phyloP scores from a whole-genome alignment of 768 basidiomycete genomes.

The Hebeloma cylindrosporum region DNA sequence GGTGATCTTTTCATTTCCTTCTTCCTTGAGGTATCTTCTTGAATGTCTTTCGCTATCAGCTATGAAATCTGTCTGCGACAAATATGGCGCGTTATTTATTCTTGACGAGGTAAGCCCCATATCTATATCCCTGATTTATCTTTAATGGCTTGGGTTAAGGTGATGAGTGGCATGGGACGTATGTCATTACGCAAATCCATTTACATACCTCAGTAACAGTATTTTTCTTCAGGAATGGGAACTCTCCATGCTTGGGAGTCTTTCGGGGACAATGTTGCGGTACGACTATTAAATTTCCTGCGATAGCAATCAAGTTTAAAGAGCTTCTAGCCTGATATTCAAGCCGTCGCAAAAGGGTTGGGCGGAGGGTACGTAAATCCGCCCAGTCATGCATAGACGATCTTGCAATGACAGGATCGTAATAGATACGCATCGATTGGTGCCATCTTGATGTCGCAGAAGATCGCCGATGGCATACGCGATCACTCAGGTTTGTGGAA shows the following conservation, averaged over 20 bases:
- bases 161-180: constrained; percentile 93
- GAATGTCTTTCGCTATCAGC: constrained; percentile 31
- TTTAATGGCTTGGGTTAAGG: constrained; percentile 70
- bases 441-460: constrained; percentile 73
- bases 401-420: not conserved
- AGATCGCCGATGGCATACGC: constrained; percentile 67
- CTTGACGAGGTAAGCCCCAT: constrained; percentile 80
- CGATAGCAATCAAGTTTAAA: constrained; percentile 1
- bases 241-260: constrained; percentile 86
- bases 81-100: constrained; percentile 76
- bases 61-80: constrained; percentile 81
- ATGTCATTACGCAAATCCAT: constrained; percentile 29
- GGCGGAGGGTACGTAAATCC: constrained; percentile 73
- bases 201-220: not conserved
- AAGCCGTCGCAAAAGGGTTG: constrained; percentile 87
- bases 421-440: constrained; percentile 78
- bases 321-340: constrained; percentile 66
- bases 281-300: constrained; percentile 20
- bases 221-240: constrained; percentile 70
- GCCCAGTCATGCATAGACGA: not conserved
- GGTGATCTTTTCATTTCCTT: constrained; percentile 23
- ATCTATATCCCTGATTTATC: constrained; percentile 79
- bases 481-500: constrained; percentile 73
- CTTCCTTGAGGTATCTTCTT: not conserved
- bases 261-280: constrained; percentile 69